Conservation (phyloP, 2,329 filamentous ascomycete species). For the Sporothrix variecibatus region DNA sequence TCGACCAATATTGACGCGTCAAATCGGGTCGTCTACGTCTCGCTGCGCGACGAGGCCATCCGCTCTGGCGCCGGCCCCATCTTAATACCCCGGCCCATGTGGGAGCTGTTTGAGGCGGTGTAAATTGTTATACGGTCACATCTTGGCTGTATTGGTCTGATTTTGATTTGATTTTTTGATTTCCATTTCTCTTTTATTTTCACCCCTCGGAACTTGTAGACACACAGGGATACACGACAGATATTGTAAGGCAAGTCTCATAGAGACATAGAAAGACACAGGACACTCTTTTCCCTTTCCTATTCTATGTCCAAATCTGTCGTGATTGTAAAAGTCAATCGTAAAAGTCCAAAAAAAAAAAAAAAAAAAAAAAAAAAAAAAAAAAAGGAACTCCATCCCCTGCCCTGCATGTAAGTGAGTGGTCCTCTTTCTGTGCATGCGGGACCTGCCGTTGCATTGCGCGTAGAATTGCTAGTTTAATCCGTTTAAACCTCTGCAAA, state of each 20-base stretch:
- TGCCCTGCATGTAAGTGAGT: not conserved
- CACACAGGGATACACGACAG: not conserved
- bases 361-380: no score
- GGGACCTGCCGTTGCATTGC: not conserved
- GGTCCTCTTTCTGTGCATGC: not conserved
- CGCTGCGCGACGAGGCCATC: conserved; percentile 55
- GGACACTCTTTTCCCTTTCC: not conserved
- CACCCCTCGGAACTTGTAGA: not conserved
- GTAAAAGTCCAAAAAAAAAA: no score
- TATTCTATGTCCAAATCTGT: not conserved
- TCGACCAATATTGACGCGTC: conserved; percentile 73
- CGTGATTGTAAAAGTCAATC: not conserved
- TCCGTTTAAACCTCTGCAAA: not conserved
- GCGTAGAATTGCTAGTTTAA: not conserved
- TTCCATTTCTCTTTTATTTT: not conserved
- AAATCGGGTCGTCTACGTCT: conserved; percentile 77
- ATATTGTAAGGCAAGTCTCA: not conserved
- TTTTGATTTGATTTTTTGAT: not conserved
- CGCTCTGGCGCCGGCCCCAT: conserved; percentile 40
- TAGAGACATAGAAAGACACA: not conserved
- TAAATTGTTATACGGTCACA: not conserved
- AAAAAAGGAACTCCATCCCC: not conserved
- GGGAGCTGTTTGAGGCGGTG: conserved; percentile 50
- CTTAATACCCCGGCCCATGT: conserved; percentile 60
- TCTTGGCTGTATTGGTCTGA: not conserved